Conservation (phyloP, 2,329 filamentous ascomycete genomes). For the Alternaria atra region DNA sequence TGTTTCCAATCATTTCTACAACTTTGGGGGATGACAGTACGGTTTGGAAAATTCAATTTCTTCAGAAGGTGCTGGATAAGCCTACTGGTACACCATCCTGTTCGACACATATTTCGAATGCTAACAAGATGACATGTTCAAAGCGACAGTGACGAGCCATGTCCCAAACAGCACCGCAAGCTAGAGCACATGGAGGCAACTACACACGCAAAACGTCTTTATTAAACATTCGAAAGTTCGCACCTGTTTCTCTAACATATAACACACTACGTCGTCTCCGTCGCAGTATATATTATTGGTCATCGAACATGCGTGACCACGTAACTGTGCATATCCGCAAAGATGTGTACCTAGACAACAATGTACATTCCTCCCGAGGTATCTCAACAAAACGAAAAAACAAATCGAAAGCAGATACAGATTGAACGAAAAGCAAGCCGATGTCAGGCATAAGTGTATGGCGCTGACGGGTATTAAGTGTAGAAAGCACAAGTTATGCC, state of each 20-base stretch:
- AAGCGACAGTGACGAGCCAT: not conserved
- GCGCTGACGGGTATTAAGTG: slow-evolving; percentile 38
- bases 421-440: slow-evolving; percentile 12
- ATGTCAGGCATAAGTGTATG: slow-evolving; percentile 8
- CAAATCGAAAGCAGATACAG: not conserved
- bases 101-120: not conserved
- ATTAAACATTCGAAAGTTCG: slow-evolving; percentile 6
- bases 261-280: slow-evolving; percentile 9
- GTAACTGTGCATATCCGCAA: slow-evolving; percentile 1
- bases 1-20: too few species aligned
- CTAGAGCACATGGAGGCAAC: not conserved
- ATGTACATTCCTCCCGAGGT: slow-evolving; percentile 22
- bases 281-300: slow-evolving; percentile 9
- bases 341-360: slow-evolving; percentile 15
- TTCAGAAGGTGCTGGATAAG: not conserved
- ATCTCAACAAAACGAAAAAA: slow-evolving; percentile 12
- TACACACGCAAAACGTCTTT: slow-evolving; percentile 1
- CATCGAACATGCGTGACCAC: not conserved
- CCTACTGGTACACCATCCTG: not conserved
- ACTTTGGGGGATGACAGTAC: too few species aligned
- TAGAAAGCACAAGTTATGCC: slow-evolving; percentile 12
- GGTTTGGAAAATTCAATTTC: too few species aligned
- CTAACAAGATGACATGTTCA: not conserved
- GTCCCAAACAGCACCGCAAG: not conserved
- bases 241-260: not conserved